Evolutionary conservation across 768 basidiomycete species (phyloP).

Genomic region (Dendrothele bispora): DNA sequence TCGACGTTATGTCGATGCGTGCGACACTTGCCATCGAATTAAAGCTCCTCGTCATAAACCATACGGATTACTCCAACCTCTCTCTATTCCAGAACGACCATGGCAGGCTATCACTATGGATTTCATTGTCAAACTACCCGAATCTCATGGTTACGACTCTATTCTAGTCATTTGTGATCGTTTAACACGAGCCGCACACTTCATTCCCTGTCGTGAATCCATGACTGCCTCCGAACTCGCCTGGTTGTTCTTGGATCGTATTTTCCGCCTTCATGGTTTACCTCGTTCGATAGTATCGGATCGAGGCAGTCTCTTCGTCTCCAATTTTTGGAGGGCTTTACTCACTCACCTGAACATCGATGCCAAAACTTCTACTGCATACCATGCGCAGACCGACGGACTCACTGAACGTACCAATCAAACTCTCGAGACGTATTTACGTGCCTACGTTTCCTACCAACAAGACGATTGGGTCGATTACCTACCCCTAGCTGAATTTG

Average conservation of each 20-base stretch:
- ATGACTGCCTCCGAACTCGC: no score
- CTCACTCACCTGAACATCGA: constrained; percentile 7
- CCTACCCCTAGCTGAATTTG: constrained; percentile 40
- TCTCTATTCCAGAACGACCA: constrained; percentile 32
- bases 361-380: constrained; percentile 32
- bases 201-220: constrained; percentile 37
- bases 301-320: constrained; percentile 30
- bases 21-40: no score
- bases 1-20: constrained; percentile 29
- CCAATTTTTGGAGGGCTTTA: constrained; percentile 25
- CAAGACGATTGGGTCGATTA: constrained; percentile 44
- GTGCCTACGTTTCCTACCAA: constrained; percentile 31
- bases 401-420: constrained; percentile 38
- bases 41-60: no score
- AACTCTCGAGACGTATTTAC: constrained; percentile 36
- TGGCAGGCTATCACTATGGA: constrained; percentile 41
- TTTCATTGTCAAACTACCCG: no score
- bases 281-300: constrained; percentile 33
- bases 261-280: constrained; percentile 35
- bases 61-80: no score
- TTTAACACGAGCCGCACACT: constrained; percentile 38
- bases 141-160: constrained; percentile 35
- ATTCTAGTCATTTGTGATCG: constrained; percentile 37
- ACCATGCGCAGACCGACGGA: constrained; percentile 44
- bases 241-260: constrained; percentile 30